Evolutionary conservation across 1,284 basidiomycete genomes (phyloP), one percentile per base, ranked within the genome.

Genomic region (Polyporus tsugae): DNA sequence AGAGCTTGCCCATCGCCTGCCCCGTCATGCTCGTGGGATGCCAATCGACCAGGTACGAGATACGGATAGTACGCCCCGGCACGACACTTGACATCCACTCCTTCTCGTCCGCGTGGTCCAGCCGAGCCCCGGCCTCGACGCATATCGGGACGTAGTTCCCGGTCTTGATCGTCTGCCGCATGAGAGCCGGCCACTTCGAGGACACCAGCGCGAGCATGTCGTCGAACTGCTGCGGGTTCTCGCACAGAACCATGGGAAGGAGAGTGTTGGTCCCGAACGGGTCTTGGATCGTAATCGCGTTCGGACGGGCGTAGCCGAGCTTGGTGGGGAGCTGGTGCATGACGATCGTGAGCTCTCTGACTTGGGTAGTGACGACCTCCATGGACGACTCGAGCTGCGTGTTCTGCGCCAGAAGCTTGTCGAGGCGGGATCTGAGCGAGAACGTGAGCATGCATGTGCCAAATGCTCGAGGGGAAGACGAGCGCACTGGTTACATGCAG

Each of bases 291-390:
- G 19, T 42, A n/a, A 65, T 25, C 9, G 57, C 64, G 39, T 65
- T 65, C 17, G 33, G 29, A 7, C 41, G 33, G n/a, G 64, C 39
- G 39, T 65, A 44, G 11, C 64, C 64, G 6, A 65, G 33, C 46
- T 39, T 60, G n/a, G 29, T 44, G 19, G 64, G 64, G 6, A 65
- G 59, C 44, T 65, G 64, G 19, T 46, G 52, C 39, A 65, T 49
- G 46, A 49, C 46, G 46, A 49, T 10, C 22, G 46, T 13, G 10
- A 49, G 46, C 46, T 49, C 46, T 7, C 25, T 49, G n/a, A 49
- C n/a, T 22, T 49, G 46, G 7, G 46, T 49, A 2, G 9, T 25
- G 46, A 49, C 46, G 46, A 49, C 46, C 10, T 49, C 46, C 22
- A 49, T 25, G 10, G 46, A 49, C 22, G 46, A 49, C 19, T 49